Base-by-base conservation (phyloP, 805 yeast species). In the Saccharomycopsis guyanensis region DNA sequence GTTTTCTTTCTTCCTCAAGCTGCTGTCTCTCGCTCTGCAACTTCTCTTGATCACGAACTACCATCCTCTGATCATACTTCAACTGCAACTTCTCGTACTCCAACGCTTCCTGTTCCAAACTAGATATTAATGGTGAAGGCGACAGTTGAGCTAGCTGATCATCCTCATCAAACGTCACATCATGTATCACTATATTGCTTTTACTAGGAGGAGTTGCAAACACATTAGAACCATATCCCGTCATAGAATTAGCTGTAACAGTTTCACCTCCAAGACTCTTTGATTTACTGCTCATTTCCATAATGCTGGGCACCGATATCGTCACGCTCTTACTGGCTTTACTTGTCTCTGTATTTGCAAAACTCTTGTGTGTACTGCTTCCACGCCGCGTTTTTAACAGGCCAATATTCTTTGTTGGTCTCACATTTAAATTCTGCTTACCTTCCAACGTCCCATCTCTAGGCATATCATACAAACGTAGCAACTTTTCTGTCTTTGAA, bases 381-480 rank as follows among this genome's bases (percentile, higher is more conserved):
- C 29, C 29, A 12, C 15, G n/a, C 13, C 29, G 32, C 40, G 23
- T 25, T 38, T 18, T 16, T 13, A 6, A 5, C 8, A 10, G 19
- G 31, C 22, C 8, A n/a, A 8, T 25, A 20, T 18, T 10, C 32
- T 12, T 19, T 35, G 13, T 8, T 34, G 23, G 12, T 18, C 16
- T 7, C 8, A 22, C 15, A 19, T 37, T 7, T 37, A 7, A 15
- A 13, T 22, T 23, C 38, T 38, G 23, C 12, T 20, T 6, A 13
- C 19, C 29, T 38, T 6, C 13, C 43, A 12, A 35, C 15, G 5
- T 38, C 38, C 4, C 20, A 4, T 22, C 31, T 16, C 19, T 22
- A 10, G 49, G 43, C 16, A 45, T 18, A 3, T 45, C 29, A 23
- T 40, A 45, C 12, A 40, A 13, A 13, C 36, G 36, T 19, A 45